phyloP scores from a whole-genome alignment of 2,329 filamentous ascomycete genomes.

The Aspergillus brunneoviolaceus region DNA sequence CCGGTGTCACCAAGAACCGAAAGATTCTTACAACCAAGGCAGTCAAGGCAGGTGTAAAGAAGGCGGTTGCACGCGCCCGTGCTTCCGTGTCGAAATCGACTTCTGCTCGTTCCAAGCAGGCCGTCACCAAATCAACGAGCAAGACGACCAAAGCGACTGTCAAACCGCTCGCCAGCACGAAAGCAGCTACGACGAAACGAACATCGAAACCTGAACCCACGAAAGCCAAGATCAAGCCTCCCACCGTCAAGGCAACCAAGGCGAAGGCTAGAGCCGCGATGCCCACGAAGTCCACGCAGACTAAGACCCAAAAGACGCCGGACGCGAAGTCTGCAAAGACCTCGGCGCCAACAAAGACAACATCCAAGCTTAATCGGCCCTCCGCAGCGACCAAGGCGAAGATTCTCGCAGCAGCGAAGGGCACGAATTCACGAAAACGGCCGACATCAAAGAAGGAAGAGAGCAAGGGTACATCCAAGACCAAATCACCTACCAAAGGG shows the following conservation, averaged over 20 bases:
- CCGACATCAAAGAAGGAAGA: conserved; percentile 15
- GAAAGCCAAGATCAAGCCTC: conserved; percentile 29
- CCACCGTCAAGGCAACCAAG: conserved; percentile 28
- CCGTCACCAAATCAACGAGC: conserved; percentile 19
- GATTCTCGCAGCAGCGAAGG: conserved; percentile 27
- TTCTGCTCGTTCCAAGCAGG: conserved; percentile 18
- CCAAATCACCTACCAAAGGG: conserved; percentile 5
- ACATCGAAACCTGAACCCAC: conserved; percentile 16
- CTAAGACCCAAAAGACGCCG: conserved; percentile 8
- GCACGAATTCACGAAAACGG: conserved; percentile 18
- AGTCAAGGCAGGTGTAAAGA: conserved; percentile 36
- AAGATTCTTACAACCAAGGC: conserved; percentile 29
- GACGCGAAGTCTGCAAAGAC: conserved; percentile 17
- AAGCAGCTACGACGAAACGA: conserved; percentile 15
- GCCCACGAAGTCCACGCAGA: conserved; percentile 10
- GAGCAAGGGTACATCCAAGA: conserved; percentile 10
- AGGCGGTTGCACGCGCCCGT: conserved; percentile 26
- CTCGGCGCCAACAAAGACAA: conserved; percentile 11
- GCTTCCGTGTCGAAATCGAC: conserved; percentile 23
- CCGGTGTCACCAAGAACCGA: conserved; percentile 33
- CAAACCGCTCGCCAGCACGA: conserved; percentile 14
- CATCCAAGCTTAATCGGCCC: conserved; percentile 28
- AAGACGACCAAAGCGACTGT: conserved; percentile 19
- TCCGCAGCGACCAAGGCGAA: conserved; percentile 32
- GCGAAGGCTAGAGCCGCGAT: conserved; percentile 29